Evolutionary conservation across 495 filamentous ascomycete species (phyloP).

Genomic region (Neohortaea acidophila): DNA sequence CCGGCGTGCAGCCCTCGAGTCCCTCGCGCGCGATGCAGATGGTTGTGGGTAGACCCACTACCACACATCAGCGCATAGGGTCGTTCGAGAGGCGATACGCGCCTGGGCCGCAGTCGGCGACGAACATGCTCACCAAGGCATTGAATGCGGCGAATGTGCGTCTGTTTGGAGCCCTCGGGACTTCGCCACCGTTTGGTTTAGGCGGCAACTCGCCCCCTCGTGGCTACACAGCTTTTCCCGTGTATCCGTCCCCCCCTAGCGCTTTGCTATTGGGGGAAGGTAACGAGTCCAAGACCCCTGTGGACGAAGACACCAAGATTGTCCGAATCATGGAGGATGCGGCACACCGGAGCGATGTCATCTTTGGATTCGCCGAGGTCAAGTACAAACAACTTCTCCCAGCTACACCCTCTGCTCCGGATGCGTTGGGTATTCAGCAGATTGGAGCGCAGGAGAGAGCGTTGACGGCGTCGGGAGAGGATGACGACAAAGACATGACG

Average conservation of each 20-base stretch:
- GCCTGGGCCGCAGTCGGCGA: conserved; percentile 52
- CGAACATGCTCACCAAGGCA: conserved; percentile 83
- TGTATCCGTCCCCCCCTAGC: conserved; percentile 58
- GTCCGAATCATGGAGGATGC: conserved; percentile 76
- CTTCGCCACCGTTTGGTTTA: conserved; percentile 34
- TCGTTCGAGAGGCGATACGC: conserved; percentile 72
- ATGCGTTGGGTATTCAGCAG: conserved; percentile 49
- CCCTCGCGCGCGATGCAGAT: conserved; percentile 52
- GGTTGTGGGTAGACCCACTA: conserved; percentile 34
- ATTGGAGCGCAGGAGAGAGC: conserved; percentile 31
- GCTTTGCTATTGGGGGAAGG: conserved; percentile 53
- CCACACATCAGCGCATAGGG: conserved; percentile 45
- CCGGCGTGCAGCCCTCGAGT: conserved; percentile 40
- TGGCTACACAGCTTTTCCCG: conserved; percentile 65
- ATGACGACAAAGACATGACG: conserved; percentile 55
- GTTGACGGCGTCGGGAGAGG: conserved; percentile 24
- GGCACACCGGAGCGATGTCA: conserved; percentile 82
- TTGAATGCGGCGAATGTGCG: conserved; percentile 85
- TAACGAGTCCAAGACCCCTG: conserved; percentile 35
- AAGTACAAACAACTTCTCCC: conserved; percentile 95
- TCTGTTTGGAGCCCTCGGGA: conserved; percentile 19
- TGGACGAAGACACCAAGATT: conserved; percentile 68
- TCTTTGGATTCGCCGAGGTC: conserved; percentile 93
- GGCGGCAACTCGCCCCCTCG: conserved; percentile 53
- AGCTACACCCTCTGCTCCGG: conserved; percentile 53